Conservation (phyloP, 2,329 filamentous ascomycete genomes). For the Aspergillus ibericus region DNA sequence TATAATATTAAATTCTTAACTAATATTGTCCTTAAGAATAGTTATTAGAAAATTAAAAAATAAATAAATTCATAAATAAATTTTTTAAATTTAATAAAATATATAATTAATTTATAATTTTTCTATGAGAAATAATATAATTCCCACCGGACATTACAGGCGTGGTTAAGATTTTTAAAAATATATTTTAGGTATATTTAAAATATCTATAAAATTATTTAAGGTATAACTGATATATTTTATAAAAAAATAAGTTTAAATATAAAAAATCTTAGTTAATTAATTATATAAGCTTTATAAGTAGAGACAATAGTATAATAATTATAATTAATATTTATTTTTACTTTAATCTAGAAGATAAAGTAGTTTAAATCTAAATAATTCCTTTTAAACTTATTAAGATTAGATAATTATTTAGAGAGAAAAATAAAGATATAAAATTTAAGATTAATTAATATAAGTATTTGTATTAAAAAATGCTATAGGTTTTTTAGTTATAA, state of each 20-base stretch:
- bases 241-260: not conserved
- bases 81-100: not conserved
- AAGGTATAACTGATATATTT: not conserved
- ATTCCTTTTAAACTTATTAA: too few species aligned
- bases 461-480: too few species aligned
- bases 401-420: too few species aligned
- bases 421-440: too few species aligned
- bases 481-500: not conserved
- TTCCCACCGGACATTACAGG: not conserved
- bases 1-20: too few species aligned
- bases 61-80: not conserved
- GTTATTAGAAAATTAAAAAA: too few species aligned
- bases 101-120: not conserved
- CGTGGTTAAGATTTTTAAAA: not conserved
- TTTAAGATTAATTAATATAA: too few species aligned
- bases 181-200: not conserved
- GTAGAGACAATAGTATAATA: not conserved
- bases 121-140: not conserved
- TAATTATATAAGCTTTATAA: not conserved
- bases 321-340: not conserved
- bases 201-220: not conserved
- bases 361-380: not conserved
- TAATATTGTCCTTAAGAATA: too few species aligned
- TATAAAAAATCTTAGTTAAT: not conserved
- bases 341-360: not conserved